Evolutionary conservation across 1,284 basidiomycete genomes (phyloP), one percentile per base, ranked within the genome.

Genomic region (Xanthoconium separans): DNA sequence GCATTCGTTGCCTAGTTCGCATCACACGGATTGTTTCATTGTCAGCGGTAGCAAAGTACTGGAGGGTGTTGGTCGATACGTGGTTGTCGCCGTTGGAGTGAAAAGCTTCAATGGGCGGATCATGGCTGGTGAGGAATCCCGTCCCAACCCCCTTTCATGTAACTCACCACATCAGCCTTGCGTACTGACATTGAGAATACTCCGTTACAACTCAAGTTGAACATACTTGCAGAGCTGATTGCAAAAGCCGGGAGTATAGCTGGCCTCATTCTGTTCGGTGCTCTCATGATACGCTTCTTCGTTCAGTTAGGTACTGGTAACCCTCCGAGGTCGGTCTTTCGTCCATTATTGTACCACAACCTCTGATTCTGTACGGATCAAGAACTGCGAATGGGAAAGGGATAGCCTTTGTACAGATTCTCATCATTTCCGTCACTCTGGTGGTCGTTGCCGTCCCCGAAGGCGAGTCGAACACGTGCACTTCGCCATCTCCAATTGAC

Each of bases 401-500:
- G 40, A 87, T 97, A 61, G 82, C 85, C 2, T 99, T 99, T 64
- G 91, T 96, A 50, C 84, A 97, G 60, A 95, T 97, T 56, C 81
- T 98, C 47, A 95, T 98, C 66, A 97, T 98, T 53, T 79, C 95
- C 4, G 95, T 99, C 55, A 98, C 96, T 16, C 75, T 99, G 53
- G 83, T 99, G 44, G 97, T 99, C 61, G 94, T 98, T 60, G 96
- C 96, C 44, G 95, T 99, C 37, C 97, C 96, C 36, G 95, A 98
- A 85, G 92, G 88, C 82, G 55, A 47, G 73, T 54, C 29, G 10
- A 39, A 46, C 29, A 15, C n/a, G 12, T 34, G 54, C 39, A 11
- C 41, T 34, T 49, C 48, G 52, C 51, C 27, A 22, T 41, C 8
- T 18, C 45, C 46, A 37, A 22, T 47, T 66, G 34, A 62, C 58